Evolutionary conservation across 1,284 basidiomycete genomes (phyloP), one percentile per base, ranked within the genome.

Genomic region (Papiliotrema nemorosa): DNA sequence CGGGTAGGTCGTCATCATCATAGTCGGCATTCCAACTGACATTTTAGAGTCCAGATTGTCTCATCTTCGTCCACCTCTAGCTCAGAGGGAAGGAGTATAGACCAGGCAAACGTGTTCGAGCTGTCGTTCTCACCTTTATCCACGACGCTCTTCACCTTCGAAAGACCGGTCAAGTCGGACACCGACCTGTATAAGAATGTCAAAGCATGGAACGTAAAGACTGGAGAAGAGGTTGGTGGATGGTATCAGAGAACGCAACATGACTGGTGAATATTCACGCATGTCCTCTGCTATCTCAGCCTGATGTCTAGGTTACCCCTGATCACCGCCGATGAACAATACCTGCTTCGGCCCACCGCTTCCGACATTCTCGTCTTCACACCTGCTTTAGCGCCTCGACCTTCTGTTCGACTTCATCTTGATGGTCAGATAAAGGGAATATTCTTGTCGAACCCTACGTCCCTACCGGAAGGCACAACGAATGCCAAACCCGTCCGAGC

Each of bases 91-190:
- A 35, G 50, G 25, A 53, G 51, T 4, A 57, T 77, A 33, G 50
- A 60, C 13, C 69, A 89, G 44, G 78, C 85, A 53, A 87, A 86
- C 67, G 81, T 88, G 61, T 73, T 91, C 52, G 91, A 94, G 66
- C 76, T 97, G 62, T 81, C 81, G 58, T 96, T 97, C 75, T 97
- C 93, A 6, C 93, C 94, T 5, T 83, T 87, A 57, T 92, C 90
- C 40, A 90, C 87, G 1, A 96, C 89, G 74, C 72, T 98, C 44
- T 90, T 88, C 53, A 96, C 90, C 41, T 97, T 91, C 88, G 91
- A 97, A 77, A 83, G 94, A 54, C 71, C 71, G n/a, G 63, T 72
- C 44, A 73, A 72, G 52, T 66, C 66, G 37, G 72, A 73, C 44
- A 70, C 67, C 22, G 70, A 74, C 26, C 68, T 69, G 52, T 65